Percentiles rank a stretch among this genome's conserved stretches.
phyloP scores from a whole-genome alignment of 129 eudicot genomes.

The Apium graveolens region DNA sequence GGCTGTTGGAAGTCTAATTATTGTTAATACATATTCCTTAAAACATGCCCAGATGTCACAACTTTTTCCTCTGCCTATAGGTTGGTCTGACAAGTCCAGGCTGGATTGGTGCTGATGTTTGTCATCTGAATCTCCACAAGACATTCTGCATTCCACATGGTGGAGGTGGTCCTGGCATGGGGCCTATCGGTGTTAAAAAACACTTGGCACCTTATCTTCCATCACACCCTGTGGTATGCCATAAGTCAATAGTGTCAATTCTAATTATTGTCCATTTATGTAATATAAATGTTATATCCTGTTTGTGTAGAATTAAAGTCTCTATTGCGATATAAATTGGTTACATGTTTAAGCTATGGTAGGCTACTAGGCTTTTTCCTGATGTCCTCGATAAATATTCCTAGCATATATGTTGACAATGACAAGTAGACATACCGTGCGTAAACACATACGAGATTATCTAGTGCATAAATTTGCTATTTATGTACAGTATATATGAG shows the following conservation, averaged over 20 bases:
- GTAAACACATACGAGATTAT: not conserved
- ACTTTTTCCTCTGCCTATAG: conserved; percentile 29
- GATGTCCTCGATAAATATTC: not conserved
- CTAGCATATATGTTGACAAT: not conserved
- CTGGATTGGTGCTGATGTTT: conserved; percentile 99
- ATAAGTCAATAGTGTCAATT: not conserved
- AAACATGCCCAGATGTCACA: not conserved
- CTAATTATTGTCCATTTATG: not conserved
- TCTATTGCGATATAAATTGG: not conserved
- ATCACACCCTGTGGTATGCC: conserved; percentile 94
- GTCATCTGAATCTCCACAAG: conserved; percentile 95
- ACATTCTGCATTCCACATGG: conserved; percentile 98
- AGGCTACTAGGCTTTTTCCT: not conserved
- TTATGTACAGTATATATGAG: not conserved
- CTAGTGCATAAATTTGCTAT: not conserved
- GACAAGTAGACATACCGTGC: not conserved
- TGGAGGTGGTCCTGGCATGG: conserved; percentile 99
- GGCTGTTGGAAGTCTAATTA: not conserved
- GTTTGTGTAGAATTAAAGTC: not conserved
- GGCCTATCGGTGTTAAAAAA: conserved; percentile 96
- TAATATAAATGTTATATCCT: not conserved
- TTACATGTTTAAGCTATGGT: not conserved
- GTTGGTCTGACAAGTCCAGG: conserved; percentile 98
- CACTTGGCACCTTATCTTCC: conserved; percentile 93
- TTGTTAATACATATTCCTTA: not conserved